Base-by-base conservation (phyloP, 345 rosid genomes). In the Adansonia digitata region DNA sequence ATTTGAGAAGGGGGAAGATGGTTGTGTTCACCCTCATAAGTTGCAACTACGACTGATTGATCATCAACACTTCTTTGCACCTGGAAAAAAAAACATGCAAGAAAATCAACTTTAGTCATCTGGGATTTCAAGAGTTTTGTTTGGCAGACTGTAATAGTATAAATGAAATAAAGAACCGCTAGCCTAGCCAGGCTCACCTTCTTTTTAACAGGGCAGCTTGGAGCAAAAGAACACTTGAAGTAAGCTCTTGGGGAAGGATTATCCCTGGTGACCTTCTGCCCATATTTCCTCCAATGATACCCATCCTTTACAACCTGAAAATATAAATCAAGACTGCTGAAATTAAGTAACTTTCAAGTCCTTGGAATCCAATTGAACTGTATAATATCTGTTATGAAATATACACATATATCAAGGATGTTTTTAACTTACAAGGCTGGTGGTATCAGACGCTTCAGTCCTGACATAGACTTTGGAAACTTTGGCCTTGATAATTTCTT, bases 271-370 rank as follows among this genome's bases (percentile, higher is more conserved):
- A 95, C 98, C 72, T 95, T 95, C 68, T 95, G 99, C 39, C 99
- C 99, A 77, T 95, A 95, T 75, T 95, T 95, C 81, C 98, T 95
- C 99, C 99, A 95, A 74, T 93, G 99, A 83, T 90, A 95, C 53
- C 99, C 99, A 88, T 95, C 99, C 75, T 88, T 95, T 74, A 93
- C 97, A 65, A 92, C 85, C 98, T 94, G 79, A 60, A 40, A 69
- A 14, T 39, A 14, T 39, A 46, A 45, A 29, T 12, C n/a, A 40
- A n/a, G n/a, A n/a, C n/a, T n/a, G n/a, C n/a, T n/a, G 31, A 39
- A 40, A n/a, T 17, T 10, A 4, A 64, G 9, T 24, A 13, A 13
- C 15, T 20, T 66, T 20, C 10, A 42, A 11, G 8, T 20, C 24
- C 31, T 43, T 15, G 2, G 39, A 57, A 42, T 59, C 24, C 20